These are phyloP conservation scores for Pythium periplocum DNA, from an alignment of 352 stramenopile genomes.

Conservation along the genomic window DNA sequence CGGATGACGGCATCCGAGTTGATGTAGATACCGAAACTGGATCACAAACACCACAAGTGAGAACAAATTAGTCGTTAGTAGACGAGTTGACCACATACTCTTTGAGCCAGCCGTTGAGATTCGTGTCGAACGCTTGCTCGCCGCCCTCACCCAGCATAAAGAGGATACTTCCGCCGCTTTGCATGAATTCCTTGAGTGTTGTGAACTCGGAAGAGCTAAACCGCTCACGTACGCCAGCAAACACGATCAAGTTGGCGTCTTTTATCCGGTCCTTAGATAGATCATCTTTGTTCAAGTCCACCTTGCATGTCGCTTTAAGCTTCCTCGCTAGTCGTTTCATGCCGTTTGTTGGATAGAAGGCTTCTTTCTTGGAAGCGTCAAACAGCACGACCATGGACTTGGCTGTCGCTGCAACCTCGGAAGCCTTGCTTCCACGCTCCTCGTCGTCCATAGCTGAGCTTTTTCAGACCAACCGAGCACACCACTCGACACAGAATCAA, in stretches of 20 bases:
- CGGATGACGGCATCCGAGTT: constrained; percentile 88
- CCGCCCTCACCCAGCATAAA: constrained; percentile 91
- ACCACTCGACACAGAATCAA: too few species aligned
- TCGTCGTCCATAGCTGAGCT: constrained; percentile 15
- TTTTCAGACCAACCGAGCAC: too few species aligned
- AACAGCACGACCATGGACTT: constrained; percentile 66
- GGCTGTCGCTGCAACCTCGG: neutral
- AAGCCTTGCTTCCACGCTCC: too few species aligned
- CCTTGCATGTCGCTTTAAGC: constrained; percentile 86
- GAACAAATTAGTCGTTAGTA: neutral
- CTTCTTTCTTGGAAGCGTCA: constrained; percentile 93
- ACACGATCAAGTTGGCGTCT: constrained; percentile 84
- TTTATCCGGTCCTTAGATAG: constrained; percentile 85
- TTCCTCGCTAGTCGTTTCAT: constrained; percentile 93
- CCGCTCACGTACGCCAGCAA: constrained; percentile 84
- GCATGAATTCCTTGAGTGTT: constrained; percentile 87
- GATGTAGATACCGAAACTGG: constrained; percentile 80
- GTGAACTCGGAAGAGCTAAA: constrained; percentile 88
- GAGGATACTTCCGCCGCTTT: constrained; percentile 84
- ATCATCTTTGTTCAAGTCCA: constrained; percentile 94
- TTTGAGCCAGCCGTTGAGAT: constrained; percentile 94
- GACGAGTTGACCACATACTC: constrained; percentile 42
- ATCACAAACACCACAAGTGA: neutral
- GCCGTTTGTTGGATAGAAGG: constrained; percentile 84
- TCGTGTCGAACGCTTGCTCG: constrained; percentile 87